Base-by-base conservation (phyloP, 139 green algal genomes). In the Chlamydomonas sp. region DNA sequence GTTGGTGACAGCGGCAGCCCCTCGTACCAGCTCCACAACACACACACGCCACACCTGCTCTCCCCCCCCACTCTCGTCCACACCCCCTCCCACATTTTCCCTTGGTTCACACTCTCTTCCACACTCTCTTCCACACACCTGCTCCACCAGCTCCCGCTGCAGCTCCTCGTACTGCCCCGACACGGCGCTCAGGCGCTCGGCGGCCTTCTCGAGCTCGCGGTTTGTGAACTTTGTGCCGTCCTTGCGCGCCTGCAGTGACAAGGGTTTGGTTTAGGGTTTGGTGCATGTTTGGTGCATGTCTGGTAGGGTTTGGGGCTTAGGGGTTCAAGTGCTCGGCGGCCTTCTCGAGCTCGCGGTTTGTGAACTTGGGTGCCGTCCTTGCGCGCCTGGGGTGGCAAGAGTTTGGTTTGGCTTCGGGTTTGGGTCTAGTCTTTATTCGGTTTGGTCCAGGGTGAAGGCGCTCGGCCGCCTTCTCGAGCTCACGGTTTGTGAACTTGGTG, bases 341-440 rank as follows among this genome's bases (percentile, higher is more conserved):
- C 6, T 76, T 65, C 39, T 80, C 74, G 36, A 98, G 81, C 20
- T 76, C 58, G 47, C 76, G 70, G 80, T 77, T 96, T 28, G 89
- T 95, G 88, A 99, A 99, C 83, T 97, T 96, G 57, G n/a, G 87
- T 86, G 50, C 94, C 94, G 73, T 98, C 94, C 83, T 98, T 98
- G 67, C 86, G 82, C 22, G 87, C 91, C 76, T 96, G 89, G n/a
- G 97, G 74, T 58, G 84, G 80, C 8, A 78, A 73, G 85, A 95
- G 98, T n/a, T n/a, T n/a, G n/a, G n/a, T n/a, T n/a, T n/a, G n/a
- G n/a, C n/a, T n/a, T n/a, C n/a, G n/a, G n/a, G n/a, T n/a, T n/a
- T n/a, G n/a, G n/a, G n/a, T n/a, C n/a, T n/a, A n/a, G n/a, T n/a
- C n/a, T n/a, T n/a, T n/a, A n/a, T n/a, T n/a, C n/a, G n/a, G n/a